A percentile compares a stretch with the other conserved stretches of the same genome.
These are phyloP conservation scores for Dipteronia dyeriana DNA, from an alignment of 345 rosid genomes.

Conservation along the genomic window DNA sequence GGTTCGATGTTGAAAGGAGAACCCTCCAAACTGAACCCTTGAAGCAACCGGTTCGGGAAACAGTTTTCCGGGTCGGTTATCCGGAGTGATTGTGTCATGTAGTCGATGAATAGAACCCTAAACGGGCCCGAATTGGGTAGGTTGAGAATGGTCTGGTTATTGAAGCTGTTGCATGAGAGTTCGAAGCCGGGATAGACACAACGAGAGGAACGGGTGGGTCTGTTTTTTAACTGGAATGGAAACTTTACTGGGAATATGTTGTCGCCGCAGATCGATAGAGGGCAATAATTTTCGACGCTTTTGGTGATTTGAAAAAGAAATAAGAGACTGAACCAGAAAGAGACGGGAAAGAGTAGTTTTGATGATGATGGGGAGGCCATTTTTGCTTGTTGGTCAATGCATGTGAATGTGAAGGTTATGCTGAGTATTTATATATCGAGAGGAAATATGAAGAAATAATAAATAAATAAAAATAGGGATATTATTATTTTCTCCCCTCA, in stretches of 20 bases:
- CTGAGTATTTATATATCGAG: too few relatives aligned
- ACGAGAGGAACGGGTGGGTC: neutral
- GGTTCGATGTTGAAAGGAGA: conserved; percentile 16
- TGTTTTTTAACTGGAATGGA: conserved; percentile 19
- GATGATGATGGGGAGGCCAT: conserved; percentile 2
- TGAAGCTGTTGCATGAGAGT: conserved; percentile 9
- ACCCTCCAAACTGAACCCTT: conserved; percentile 3
- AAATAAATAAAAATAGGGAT: too few relatives aligned
- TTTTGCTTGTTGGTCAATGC: too few relatives aligned
- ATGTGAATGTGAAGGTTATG: too few relatives aligned
- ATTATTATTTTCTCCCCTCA: too few relatives aligned
- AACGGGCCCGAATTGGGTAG: conserved; percentile 25
- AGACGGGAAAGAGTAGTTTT: neutral
- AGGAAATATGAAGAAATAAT: too few relatives aligned
- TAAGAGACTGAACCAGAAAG: neutral
- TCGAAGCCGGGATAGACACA: conserved; percentile 26
- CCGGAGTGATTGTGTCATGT: neutral
- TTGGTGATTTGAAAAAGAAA: neutral
- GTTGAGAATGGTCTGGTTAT: neutral
- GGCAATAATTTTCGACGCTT: conserved; percentile 16
- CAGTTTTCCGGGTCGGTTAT: conserved; percentile 22
- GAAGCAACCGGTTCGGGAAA: conserved; percentile 27
- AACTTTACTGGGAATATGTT: neutral
- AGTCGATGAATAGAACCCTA: conserved; percentile 12
- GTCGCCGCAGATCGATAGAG: neutral